Evolutionary conservation across 768 basidiomycete genomes (phyloP).

Genomic region (Termitomyces sp.): DNA sequence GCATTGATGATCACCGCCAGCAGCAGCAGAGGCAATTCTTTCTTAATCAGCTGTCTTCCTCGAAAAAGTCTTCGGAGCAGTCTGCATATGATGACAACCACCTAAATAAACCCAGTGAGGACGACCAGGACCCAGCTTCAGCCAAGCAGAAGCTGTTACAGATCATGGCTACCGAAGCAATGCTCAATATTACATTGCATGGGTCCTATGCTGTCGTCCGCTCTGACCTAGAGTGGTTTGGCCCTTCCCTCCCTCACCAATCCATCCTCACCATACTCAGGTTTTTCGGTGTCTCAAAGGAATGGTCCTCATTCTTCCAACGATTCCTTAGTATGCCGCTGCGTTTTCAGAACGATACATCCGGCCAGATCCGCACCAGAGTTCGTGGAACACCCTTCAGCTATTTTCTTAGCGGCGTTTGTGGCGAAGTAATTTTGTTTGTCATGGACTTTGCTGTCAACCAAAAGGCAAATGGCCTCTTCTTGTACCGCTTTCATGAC

Average conservation of each 20-base stretch:
- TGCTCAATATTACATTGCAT: slow-evolving; percentile 31
- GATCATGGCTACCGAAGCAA: slow-evolving; percentile 33
- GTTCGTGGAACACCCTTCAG: slow-evolving; percentile 37
- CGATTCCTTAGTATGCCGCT: slow-evolving; percentile 13
- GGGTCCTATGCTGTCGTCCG: slow-evolving; percentile 21
- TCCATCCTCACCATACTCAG: slow-evolving; percentile 32
- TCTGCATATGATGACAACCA: slow-evolving; percentile 12
- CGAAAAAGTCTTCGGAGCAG: slow-evolving; percentile 8
- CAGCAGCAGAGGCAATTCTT: slow-evolving; percentile 24
- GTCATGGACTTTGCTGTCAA: slow-evolving; percentile 45
- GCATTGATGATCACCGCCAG: slow-evolving; percentile 23
- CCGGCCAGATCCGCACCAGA: slow-evolving; percentile 22
- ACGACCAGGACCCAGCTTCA: slow-evolving; percentile 7
- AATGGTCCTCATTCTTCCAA: slow-evolving; percentile 26
- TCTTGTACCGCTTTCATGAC: slow-evolving; percentile 39
- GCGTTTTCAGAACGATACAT: slow-evolving; percentile 8
- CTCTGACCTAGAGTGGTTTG: slow-evolving; percentile 35
- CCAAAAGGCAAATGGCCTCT: slow-evolving; percentile 32
- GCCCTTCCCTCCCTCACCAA: slow-evolving; percentile 33
- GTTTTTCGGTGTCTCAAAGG: slow-evolving; percentile 32
- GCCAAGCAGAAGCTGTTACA: slow-evolving; percentile 35
- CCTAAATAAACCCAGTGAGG: slow-evolving; percentile 23
- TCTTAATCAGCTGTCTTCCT: slow-evolving; percentile 26
- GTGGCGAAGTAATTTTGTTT: slow-evolving; percentile 36
- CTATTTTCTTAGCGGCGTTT: slow-evolving; percentile 33